A percentile compares a stretch with the other conserved stretches of the same genome.
phyloP scores from a whole-genome alignment of 768 basidiomycete species.

The Suillus variegatus region DNA sequence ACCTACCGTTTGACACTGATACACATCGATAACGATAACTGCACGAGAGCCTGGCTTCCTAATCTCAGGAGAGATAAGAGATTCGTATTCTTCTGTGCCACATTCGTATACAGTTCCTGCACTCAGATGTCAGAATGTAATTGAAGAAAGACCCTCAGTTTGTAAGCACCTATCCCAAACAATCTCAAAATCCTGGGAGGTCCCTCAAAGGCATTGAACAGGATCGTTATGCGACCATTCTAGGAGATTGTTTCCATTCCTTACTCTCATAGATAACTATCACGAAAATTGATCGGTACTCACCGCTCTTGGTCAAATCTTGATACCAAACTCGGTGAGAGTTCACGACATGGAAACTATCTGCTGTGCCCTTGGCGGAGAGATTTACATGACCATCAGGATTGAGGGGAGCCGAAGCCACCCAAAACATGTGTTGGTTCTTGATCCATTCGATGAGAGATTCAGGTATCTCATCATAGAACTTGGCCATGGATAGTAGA shows the following conservation, averaged over 20 bases:
- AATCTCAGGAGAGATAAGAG: slow-evolving; percentile 46
- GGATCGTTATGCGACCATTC: slow-evolving; percentile 62
- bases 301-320: slow-evolving; percentile 69
- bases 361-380: slow-evolving; percentile 65
- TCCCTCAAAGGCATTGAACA: slow-evolving; percentile 65
- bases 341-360: slow-evolving; percentile 61
- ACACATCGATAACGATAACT: slow-evolving; percentile 59
- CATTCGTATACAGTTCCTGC: slow-evolving; percentile 63
- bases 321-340: slow-evolving; percentile 69
- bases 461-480: slow-evolving; percentile 57
- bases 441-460: slow-evolving; percentile 56
- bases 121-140: background rate
- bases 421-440: slow-evolving; percentile 71
- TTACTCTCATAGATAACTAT: slow-evolving; percentile 16
- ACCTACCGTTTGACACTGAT: slow-evolving; percentile 51
- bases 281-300: slow-evolving; percentile 2
- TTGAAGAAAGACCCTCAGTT: background rate
- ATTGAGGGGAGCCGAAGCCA: slow-evolving; percentile 64
- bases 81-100: slow-evolving; percentile 61
- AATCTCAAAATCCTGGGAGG: slow-evolving; percentile 59
- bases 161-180: slow-evolving; percentile 52
- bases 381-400: slow-evolving; percentile 62
- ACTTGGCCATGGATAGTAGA: slow-evolving; percentile 51
- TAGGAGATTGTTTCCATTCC: slow-evolving; percentile 66
- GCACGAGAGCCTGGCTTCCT: slow-evolving; percentile 62